These are phyloP conservation scores for Sonneratia alba DNA, from an alignment of 345 rosid species.

Conservation along the genomic window DNA sequence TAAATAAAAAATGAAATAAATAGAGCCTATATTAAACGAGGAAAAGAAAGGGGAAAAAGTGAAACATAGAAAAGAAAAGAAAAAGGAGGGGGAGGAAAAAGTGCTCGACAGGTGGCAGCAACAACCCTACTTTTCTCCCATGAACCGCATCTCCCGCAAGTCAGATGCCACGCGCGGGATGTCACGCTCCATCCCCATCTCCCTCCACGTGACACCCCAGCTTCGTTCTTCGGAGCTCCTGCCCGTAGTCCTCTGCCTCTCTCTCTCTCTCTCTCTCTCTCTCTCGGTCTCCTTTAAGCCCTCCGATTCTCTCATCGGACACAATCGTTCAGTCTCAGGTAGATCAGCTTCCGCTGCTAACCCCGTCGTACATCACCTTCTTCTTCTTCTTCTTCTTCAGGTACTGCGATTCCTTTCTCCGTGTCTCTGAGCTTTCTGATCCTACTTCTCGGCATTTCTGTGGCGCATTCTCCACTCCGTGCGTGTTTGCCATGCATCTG, in stretches of 20 bases:
- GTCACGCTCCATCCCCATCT: background rate
- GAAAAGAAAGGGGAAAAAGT: background rate
- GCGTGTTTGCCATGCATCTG: background rate
- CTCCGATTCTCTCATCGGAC: background rate
- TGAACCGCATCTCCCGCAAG: background rate
- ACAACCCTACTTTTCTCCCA: background rate
- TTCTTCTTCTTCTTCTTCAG: background rate
- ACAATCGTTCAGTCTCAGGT: background rate
- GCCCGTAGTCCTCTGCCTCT: background rate
- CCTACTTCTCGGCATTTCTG: background rate
- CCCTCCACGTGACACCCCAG: slow-evolving; percentile 8
- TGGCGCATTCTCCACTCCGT: background rate
- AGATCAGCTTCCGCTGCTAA: background rate
- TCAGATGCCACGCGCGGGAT: background rate
- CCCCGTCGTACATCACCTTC: background rate
- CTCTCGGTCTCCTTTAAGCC: slow-evolving; percentile 4
- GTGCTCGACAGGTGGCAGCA: background rate
- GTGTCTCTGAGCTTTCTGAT: background rate
- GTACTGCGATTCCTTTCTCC: background rate
- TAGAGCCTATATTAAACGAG: background rate
- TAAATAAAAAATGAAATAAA: too few relatives aligned
- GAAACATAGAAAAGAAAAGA: background rate
- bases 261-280: slow-evolving; percentile 2
- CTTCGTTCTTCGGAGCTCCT: background rate
- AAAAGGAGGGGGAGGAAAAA: background rate